phyloP scores from a whole-genome alignment of 345 rosid genomes.

The Lepidium aucheri region DNA sequence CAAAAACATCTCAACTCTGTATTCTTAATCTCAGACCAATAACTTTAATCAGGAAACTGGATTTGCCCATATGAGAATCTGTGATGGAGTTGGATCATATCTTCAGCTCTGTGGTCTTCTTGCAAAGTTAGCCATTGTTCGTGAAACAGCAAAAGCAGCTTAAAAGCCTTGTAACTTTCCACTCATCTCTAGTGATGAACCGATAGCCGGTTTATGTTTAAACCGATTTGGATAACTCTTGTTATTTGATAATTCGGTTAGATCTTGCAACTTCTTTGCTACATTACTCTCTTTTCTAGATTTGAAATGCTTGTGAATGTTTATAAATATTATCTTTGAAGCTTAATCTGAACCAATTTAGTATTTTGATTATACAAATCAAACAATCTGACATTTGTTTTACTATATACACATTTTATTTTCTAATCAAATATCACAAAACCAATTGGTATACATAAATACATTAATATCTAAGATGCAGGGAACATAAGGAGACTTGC shows the following conservation, averaged over 20 bases:
- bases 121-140: conserved; percentile 68
- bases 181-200: background rate
- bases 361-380: background rate
- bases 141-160: conserved; percentile 73
- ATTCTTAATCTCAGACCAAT: background rate
- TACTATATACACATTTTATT: no score
- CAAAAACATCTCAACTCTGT: background rate
- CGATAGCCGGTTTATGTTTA: conserved; percentile 5
- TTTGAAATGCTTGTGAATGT: conserved; percentile 7
- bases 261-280: background rate
- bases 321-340: conserved; percentile 3
- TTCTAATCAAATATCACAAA: no score
- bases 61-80: conserved; percentile 94
- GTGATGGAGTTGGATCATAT: conserved; percentile 95
- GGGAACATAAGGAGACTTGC: no score
- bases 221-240: background rate
- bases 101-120: conserved; percentile 93
- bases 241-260: background rate
- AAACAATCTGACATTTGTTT: background rate
- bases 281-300: background rate
- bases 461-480: no score
- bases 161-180: conserved; percentile 14
- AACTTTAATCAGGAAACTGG: conserved; percentile 69
- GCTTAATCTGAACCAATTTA: background rate
- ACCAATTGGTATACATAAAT: no score